Conservation (phyloP, 164 flowering plant genomes). For the Stephania japonica region DNA sequence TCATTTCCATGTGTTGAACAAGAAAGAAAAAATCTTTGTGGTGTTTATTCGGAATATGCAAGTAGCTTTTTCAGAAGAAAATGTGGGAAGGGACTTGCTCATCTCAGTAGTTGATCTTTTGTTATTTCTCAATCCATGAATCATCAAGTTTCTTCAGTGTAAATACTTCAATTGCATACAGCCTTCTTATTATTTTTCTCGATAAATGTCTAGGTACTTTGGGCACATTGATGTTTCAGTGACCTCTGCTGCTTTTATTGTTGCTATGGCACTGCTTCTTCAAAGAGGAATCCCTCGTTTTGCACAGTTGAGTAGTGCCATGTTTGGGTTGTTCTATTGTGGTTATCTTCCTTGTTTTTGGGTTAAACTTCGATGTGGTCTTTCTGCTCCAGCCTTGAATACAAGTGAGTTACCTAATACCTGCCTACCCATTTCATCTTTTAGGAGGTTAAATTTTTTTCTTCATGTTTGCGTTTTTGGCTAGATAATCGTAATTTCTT, state of each 20-base stretch:
- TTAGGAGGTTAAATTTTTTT: neutral
- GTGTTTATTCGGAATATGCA: neutral
- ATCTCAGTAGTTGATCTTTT: neutral
- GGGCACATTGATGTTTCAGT: conserved; percentile 87
- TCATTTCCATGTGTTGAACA: neutral
- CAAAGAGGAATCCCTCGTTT: conserved; percentile 93
- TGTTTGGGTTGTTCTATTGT: conserved; percentile 93
- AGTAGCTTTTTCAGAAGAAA: neutral
- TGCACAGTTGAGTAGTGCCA: conserved; percentile 86
- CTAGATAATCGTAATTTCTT: no score
- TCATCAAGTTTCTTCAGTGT: neutral
- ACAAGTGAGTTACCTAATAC: conserved; percentile 44
- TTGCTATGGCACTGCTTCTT: conserved; percentile 79
- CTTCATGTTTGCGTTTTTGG: neutral
- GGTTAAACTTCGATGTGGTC: conserved; percentile 91
- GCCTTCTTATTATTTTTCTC: conserved; percentile 5
- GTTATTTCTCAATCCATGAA: neutral
- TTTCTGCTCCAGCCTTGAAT: conserved; percentile 79
- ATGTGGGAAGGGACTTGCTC: neutral
- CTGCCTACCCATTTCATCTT: no score
- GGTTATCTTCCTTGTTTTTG: conserved; percentile 98
- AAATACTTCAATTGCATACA: neutral
- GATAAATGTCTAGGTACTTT: conserved; percentile 49
- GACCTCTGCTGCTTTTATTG: conserved; percentile 79
- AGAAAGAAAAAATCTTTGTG: no score